A percentile compares a stretch with the other conserved stretches of the same genome.
Evolutionary conservation across 1,284 basidiomycete species (phyloP).

Genomic region (Caloboletus firmus): DNA sequence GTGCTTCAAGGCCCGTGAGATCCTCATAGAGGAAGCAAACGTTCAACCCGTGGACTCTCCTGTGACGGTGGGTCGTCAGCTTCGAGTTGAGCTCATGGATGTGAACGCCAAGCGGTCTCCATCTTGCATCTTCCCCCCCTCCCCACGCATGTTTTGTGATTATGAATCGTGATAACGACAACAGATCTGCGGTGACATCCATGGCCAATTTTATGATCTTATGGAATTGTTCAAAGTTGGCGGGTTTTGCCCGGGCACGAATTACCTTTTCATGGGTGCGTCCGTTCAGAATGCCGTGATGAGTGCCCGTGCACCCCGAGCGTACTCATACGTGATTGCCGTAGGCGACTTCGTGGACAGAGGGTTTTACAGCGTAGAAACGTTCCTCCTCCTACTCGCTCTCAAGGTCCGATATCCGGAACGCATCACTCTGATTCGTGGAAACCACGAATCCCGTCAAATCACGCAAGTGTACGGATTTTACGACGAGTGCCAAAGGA

Average conservation of each 20-base stretch:
- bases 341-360: slow-evolving; percentile 94
- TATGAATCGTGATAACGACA: neutral
- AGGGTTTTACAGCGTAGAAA: slow-evolving; percentile 97
- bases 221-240: slow-evolving; percentile 97
- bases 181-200: slow-evolving; percentile 98
- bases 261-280: slow-evolving; percentile 98
- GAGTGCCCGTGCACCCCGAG: slow-evolving; percentile 1
- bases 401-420: slow-evolving; percentile 98
- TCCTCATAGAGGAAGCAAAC: slow-evolving; percentile 96
- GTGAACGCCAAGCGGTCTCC: neutral
- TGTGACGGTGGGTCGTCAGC: slow-evolving; percentile 67
- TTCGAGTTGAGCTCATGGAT: slow-evolving; percentile 1
- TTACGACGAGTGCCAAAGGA: slow-evolving; percentile 97
- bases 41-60: slow-evolving; percentile 96
- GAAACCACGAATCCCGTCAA: slow-evolving; percentile 98
- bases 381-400: slow-evolving; percentile 90
- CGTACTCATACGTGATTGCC: slow-evolving; percentile 11
- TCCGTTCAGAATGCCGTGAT: slow-evolving; percentile 14
- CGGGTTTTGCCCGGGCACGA: slow-evolving; percentile 92
- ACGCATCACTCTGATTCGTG: slow-evolving; percentile 94
- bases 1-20: slow-evolving; percentile 94
- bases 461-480: slow-evolving; percentile 99
- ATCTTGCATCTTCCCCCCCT: neutral
- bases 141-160: slow-evolving; percentile 37
- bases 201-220: slow-evolving; percentile 97